Percentiles rank a stretch among this genome's conserved stretches.
Conservation (phyloP, 306 rosid species). For the Mimosa pudica region DNA sequence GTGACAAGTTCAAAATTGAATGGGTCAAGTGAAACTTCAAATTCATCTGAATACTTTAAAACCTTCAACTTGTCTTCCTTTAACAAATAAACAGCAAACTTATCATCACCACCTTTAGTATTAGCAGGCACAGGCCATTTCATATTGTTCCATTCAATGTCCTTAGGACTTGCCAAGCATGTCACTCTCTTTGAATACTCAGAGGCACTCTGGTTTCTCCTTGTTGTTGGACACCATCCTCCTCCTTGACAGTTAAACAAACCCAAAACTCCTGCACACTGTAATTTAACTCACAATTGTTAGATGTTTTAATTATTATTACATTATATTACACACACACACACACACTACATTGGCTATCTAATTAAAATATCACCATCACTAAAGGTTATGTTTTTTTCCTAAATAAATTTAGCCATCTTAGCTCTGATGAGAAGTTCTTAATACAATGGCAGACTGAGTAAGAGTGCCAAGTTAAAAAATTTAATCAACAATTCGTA, state of each 20-base stretch:
- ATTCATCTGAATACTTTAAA: constrained; percentile 43
- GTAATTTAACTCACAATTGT: constrained; percentile 3
- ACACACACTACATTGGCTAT: no score
- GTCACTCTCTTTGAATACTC: constrained; percentile 46
- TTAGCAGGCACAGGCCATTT: constrained; percentile 40
- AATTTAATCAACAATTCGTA: no score
- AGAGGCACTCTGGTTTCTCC: constrained; percentile 54
- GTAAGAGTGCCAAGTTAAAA: no score
- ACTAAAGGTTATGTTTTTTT: no score
- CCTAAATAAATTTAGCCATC: no score
- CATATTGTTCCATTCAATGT: constrained; percentile 63
- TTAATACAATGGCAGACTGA: no score
- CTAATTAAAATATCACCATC: no score
- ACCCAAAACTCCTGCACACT: constrained; percentile 70
- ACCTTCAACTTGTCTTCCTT: constrained; percentile 53
- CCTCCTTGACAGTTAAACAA: constrained; percentile 82
- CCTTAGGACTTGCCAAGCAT: constrained; percentile 56
- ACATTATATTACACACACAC: no score
- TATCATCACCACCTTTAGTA: constrained; percentile 30
- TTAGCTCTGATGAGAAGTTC: no score
- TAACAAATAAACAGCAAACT: constrained; percentile 58
- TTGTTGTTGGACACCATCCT: constrained; percentile 69
- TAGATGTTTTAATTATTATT: neutral
- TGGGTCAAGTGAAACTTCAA: constrained; percentile 60
- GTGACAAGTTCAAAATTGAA: constrained; percentile 58